These are phyloP conservation scores for Gnomoniopsis sp. DNA, from an alignment of 2,329 filamentous ascomycete genomes.

Conservation along the genomic window DNA sequence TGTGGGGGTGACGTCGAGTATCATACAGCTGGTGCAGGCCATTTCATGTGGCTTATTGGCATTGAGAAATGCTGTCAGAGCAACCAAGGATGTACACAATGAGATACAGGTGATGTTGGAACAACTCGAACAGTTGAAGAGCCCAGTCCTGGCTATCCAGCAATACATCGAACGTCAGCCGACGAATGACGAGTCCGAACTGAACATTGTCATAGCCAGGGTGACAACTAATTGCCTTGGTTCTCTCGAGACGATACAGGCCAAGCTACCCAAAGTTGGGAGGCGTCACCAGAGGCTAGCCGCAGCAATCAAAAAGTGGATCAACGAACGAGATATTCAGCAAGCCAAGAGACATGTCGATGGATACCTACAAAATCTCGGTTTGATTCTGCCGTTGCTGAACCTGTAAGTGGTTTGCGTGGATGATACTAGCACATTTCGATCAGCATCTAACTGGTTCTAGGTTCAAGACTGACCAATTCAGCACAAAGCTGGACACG, in stretches of 20 bases:
- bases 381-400: neutral
- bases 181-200: neutral
- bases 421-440: rapidly evolving
- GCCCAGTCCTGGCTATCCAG: neutral
- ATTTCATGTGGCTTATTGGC: too few species aligned
- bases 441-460: neutral
- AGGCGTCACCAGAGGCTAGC: neutral
- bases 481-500: neutral
- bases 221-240: neutral
- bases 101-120: neutral
- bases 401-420: neutral
- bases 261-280: neutral
- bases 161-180: neutral
- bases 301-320: neutral
- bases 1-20: too few species aligned
- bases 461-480: conserved; percentile 9
- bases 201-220: conserved; percentile 2
- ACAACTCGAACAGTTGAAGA: neutral
- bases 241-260: neutral
- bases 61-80: neutral
- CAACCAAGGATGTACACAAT: conserved; percentile 1
- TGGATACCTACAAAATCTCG: neutral
- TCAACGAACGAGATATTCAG: neutral
- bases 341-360: conserved; percentile 6
- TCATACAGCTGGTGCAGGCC: too few species aligned